These are phyloP conservation scores for Globisporangium rhizosaccharum DNA, from an alignment of 352 stramenopile genomes.

Conservation along the genomic window DNA sequence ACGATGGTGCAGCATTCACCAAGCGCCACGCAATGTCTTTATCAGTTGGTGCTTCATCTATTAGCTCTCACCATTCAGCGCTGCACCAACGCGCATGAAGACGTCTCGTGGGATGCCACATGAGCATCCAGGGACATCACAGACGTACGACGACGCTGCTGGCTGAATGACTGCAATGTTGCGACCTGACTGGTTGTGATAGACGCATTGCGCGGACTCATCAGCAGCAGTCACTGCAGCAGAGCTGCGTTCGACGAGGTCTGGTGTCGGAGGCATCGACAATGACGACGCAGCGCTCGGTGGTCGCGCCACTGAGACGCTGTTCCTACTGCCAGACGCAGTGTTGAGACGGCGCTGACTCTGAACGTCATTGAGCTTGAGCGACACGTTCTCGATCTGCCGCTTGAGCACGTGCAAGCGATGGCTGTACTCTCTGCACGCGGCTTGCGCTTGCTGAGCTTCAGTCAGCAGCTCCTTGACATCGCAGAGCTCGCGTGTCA, in stretches of 20 bases:
- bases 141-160: constrained; percentile 24
- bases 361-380: constrained; percentile 37
- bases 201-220: no score
- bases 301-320: not conserved
- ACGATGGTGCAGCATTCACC: no score
- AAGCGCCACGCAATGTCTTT: no score
- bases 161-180: not conserved
- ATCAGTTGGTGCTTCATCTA: no score
- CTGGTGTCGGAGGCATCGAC: no score
- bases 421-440: constrained; percentile 22
- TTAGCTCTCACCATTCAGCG: constrained; percentile 42
- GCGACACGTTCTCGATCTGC: constrained; percentile 44
- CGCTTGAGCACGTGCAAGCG: constrained; percentile 39
- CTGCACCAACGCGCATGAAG: constrained; percentile 39
- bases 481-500: constrained; percentile 35
- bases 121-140: constrained; percentile 39
- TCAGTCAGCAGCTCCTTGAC: constrained; percentile 24
- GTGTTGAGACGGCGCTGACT: no score
- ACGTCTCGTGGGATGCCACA: constrained; percentile 61
- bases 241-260: no score
- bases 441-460: constrained; percentile 28
- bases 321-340: not conserved
- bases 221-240: no score
- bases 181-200: not conserved
- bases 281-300: no score